Conservation (phyloP, 2,329 filamentous ascomycete species). For the Fusarium siculi region DNA sequence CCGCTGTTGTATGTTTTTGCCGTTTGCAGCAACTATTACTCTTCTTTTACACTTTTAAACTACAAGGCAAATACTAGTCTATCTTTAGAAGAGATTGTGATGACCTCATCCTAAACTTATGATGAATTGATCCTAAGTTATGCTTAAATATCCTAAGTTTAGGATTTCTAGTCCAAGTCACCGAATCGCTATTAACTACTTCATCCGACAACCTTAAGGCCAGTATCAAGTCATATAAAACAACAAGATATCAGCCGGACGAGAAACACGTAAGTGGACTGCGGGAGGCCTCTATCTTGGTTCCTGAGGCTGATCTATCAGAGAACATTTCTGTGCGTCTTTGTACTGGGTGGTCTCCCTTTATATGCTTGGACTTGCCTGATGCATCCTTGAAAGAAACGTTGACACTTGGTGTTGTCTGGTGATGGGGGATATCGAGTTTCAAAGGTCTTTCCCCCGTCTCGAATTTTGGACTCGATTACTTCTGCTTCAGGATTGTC, state of each 20-base stretch:
- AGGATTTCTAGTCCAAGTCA: not conserved
- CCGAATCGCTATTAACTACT: not conserved
- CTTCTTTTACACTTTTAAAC: not conserved
- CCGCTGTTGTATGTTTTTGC: not conserved
- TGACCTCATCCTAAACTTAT: not conserved
- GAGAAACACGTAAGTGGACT: not conserved
- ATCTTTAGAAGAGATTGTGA: not conserved
- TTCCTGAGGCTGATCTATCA: too few species aligned
- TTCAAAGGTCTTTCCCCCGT: too few species aligned
- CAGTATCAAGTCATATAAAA: not conserved
- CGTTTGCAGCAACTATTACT: fast-evolving
- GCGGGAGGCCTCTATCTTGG: not conserved
- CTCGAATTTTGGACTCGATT: too few species aligned
- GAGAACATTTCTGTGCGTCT: not conserved
- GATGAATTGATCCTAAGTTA: not conserved
- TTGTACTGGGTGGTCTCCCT: not conserved
- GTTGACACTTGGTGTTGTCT: too few species aligned
- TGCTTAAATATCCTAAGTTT: not conserved
- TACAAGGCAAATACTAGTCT: too few species aligned
- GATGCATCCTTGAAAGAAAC: not conserved
- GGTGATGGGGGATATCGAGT: too few species aligned
- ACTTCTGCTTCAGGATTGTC: too few species aligned
- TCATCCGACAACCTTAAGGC: not conserved
- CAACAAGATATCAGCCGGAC: not conserved
- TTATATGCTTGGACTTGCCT: not conserved